Evolutionary conservation across 2,329 filamentous ascomycete species (phyloP).

Genomic region (Botryotinia convoluta): DNA sequence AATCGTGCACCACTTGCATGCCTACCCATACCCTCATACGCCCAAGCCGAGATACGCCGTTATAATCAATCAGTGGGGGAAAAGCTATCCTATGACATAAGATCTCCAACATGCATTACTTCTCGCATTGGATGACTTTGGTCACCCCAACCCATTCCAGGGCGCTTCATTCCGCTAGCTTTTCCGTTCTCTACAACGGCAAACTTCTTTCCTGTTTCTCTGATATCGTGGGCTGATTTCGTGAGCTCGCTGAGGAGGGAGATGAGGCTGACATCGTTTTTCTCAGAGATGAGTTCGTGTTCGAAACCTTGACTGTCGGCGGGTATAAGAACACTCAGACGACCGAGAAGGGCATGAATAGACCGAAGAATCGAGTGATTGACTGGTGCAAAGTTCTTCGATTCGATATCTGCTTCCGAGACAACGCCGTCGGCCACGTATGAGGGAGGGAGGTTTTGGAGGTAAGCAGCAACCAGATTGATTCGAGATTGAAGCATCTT

Average conservation of each 20-base stretch:
- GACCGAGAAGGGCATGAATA: slow-evolving; percentile 80
- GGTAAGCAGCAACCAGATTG: slow-evolving; percentile 70
- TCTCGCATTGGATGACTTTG: slow-evolving; percentile 17
- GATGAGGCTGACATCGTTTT: slow-evolving; percentile 80
- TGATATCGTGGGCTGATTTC: slow-evolving; percentile 66
- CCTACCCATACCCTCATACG: slow-evolving; percentile 6
- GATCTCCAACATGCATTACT: slow-evolving; percentile 22
- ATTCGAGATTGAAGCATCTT: slow-evolving; percentile 85
- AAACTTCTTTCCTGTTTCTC: slow-evolving; percentile 75
- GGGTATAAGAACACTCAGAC: slow-evolving; percentile 78
- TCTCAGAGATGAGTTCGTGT: slow-evolving; percentile 70
- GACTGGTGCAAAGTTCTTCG: slow-evolving; percentile 33
- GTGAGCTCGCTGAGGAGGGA: slow-evolving; percentile 73
- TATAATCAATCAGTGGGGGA: not conserved
- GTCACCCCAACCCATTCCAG: slow-evolving; percentile 17
- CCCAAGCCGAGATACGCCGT: slow-evolving; percentile 8
- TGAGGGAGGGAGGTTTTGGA: slow-evolving; percentile 67
- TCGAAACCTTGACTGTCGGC: slow-evolving; percentile 62
- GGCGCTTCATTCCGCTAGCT: not conserved
- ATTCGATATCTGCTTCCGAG: slow-evolving; percentile 34
- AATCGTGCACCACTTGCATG: slow-evolving; percentile 12
- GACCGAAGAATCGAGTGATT: slow-evolving; percentile 77
- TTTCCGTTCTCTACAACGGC: slow-evolving; percentile 47
- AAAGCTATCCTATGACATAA: slow-evolving; percentile 15
- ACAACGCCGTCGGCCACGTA: slow-evolving; percentile 51